Base-by-base conservation (phyloP, 139 green algal species). In the Tetratostichococcus sp. region DNA sequence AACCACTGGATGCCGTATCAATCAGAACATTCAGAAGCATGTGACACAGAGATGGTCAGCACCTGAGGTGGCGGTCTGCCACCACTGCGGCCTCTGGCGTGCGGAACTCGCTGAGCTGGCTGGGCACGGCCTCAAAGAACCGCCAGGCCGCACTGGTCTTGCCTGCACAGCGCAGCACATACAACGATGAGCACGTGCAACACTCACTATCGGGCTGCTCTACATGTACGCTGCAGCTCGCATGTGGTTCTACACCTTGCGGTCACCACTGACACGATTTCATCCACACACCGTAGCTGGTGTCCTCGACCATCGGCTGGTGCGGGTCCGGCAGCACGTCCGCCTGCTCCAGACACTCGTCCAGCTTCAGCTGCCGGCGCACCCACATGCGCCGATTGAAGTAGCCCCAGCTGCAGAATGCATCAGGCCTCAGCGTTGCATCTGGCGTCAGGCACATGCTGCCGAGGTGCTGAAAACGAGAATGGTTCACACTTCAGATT, bases 51-150 rank as follows among this genome's bases (percentile, higher is more conserved):
- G 2, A 26, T 62, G 50, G 11, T 4, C 11, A n/a, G 19, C 16
- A 80, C 75, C 75, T 76, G 19, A 80, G 62, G 50, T 80, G 75
- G 35, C 75, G 59, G 59, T 80, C 75, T 1, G 75, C 75, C 32
- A 75, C 69, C 21, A 66, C 43, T 39, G 69, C 75, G 31, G 75
- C 69, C 66, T 76, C 75, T 30, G n/a, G 67, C n/a, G 69, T 76
- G 28, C 75, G 67, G 14, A 80, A 34, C 25, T 58, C 50, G 35
- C 21, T 69, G 5, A 80, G 70, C 34, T 42, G 57, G 32, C 72
- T 68, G 30, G 75, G 75, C 25, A 80, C 75, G 50, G 50, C 59
- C 59, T 80, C 75, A 59, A 76, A 80, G 43, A 72, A 80, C 0
- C 75, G 75, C 75, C 75, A 80, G 21, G 70, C 59, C 26, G 59